A percentile compares a stretch with the other conserved stretches of the same genome.
Evolutionary conservation across 108 stramenopile species (phyloP).

Genomic region (Skeletonema marinoi): DNA sequence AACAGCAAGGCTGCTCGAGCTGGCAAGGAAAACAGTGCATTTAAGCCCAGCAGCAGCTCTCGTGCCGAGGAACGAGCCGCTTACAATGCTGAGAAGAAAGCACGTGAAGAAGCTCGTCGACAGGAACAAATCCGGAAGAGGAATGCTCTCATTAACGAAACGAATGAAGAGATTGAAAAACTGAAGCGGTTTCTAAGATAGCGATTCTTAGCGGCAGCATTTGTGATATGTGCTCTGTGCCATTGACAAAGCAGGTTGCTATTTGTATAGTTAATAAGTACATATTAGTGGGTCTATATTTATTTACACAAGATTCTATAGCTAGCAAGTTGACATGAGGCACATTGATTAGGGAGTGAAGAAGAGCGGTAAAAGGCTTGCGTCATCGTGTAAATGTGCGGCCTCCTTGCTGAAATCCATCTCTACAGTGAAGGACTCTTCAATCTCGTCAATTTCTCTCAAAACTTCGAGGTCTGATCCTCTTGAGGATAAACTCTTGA

Average conservation of each 20-base stretch:
- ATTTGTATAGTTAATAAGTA: background rate
- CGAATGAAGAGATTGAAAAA: constrained; percentile 21
- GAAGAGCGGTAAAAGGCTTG: background rate
- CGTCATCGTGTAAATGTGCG: background rate
- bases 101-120: constrained; percentile 12
- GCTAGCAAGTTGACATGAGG: background rate
- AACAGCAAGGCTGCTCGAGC: background rate
- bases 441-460: background rate
- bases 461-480: background rate
- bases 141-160: constrained; percentile 14
- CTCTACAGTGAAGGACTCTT: background rate
- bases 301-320: background rate
- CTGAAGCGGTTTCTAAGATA: constrained; percentile 12
- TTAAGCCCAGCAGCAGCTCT: constrained; percentile 8
- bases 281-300: background rate
- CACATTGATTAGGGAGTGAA: background rate
- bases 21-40: constrained; percentile 20
- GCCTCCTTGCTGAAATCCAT: background rate
- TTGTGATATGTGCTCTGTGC: background rate
- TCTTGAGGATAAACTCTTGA: constrained; percentile 10
- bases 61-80: constrained; percentile 36
- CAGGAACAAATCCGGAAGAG: constrained; percentile 12
- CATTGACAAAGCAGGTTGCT: background rate
- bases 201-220: background rate
- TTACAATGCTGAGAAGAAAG: constrained; percentile 19